Percentiles rank a stretch among this genome's conserved stretches.
Conservation (phyloP, 805 yeast genomes). For the Ogataea nitratoaversa region DNA sequence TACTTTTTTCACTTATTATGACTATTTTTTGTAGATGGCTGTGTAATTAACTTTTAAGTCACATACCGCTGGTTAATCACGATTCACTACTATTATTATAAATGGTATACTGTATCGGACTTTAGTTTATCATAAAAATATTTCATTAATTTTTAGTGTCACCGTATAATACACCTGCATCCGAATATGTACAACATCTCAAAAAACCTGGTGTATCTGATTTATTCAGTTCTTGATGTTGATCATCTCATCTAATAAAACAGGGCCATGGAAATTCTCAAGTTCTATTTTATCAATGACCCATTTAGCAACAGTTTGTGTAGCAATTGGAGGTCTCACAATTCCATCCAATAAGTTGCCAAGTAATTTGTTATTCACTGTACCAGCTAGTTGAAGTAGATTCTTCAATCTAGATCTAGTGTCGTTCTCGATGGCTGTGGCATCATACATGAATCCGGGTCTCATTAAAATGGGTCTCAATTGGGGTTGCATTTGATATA, state of each 20-base stretch:
- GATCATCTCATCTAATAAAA: constrained; percentile 49
- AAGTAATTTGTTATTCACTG: constrained; percentile 40
- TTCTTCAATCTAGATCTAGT: constrained; percentile 39
- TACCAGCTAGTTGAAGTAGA: constrained; percentile 40
- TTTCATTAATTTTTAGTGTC: too few species aligned
- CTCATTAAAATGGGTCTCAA: constrained; percentile 63
- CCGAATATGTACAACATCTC: too few species aligned
- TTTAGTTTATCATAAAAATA: too few species aligned
- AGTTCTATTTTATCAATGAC: constrained; percentile 54
- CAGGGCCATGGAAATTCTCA: constrained; percentile 49
- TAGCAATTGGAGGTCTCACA: constrained; percentile 60
- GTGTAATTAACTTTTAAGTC: too few species aligned
- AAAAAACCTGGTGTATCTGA: too few species aligned
- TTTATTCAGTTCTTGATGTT: constrained; percentile 4
- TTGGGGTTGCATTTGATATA: constrained; percentile 35
- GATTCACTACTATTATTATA: too few species aligned
- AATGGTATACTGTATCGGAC: too few species aligned
- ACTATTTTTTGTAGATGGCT: too few species aligned
- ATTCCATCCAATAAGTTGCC: constrained; percentile 42
- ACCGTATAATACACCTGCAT: too few species aligned
- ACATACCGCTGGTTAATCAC: too few species aligned
- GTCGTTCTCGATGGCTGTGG: constrained; percentile 26
- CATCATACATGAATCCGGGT: constrained; percentile 83
- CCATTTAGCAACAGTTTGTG: constrained; percentile 63
- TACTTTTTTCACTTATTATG: too few species aligned